Conservation (phyloP, 106 monocot genomes). For the Xerophyta viscosa region DNA sequence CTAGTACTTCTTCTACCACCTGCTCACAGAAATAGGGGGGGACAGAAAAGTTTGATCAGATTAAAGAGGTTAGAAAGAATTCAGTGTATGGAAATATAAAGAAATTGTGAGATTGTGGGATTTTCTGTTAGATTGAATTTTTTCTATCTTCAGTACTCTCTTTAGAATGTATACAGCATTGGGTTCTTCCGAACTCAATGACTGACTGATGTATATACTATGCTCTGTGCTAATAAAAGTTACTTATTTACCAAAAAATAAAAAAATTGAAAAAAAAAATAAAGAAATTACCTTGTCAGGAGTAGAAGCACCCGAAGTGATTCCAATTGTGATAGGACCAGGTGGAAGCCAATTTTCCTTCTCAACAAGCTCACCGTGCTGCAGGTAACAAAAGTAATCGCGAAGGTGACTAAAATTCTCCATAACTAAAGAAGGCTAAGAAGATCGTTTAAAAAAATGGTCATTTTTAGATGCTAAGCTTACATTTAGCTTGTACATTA, state of each 20-base stretch:
- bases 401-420: neutral
- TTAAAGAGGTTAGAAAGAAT: neutral
- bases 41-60: neutral
- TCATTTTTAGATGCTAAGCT: neutral
- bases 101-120: no score
- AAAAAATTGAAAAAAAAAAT: neutral
- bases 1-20: slow-evolving; percentile 50
- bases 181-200: no score
- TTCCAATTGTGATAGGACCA: slow-evolving; percentile 64
- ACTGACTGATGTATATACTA: neutral
- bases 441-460: neutral
- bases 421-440: neutral
- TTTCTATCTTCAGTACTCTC: no score
- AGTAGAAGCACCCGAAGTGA: slow-evolving; percentile 84
- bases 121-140: no score
- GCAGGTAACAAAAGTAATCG: slow-evolving; percentile 1
- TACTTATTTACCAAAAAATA: neutral
- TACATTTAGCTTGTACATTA: slow-evolving; percentile 64
- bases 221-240: no score
- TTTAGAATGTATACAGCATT: no score
- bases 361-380: slow-evolving; percentile 82
- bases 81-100: no score
- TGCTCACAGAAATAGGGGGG: slow-evolving; percentile 7
- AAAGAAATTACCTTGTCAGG: slow-evolving; percentile 60
- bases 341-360: slow-evolving; percentile 58